These are phyloP conservation scores for Dentipellis sp. DNA, from an alignment of 768 basidiomycete species.

Conservation along the genomic window DNA sequence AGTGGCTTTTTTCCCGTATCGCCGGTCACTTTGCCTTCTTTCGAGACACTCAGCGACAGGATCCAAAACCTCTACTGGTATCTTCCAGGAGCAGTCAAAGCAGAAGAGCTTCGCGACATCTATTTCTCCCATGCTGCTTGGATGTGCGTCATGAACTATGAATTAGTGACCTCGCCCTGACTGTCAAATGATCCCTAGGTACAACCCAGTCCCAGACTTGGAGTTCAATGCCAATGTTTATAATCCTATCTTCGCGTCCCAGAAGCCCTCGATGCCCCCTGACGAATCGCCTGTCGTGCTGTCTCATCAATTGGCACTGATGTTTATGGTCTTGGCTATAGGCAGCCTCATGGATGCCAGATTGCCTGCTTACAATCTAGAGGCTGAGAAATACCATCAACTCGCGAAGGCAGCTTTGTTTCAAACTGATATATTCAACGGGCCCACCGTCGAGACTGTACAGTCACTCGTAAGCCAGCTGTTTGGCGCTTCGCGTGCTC, in stretches of 20 bases:
- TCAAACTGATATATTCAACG: constrained; percentile 53
- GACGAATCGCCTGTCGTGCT: constrained; percentile 30
- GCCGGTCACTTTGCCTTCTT: constrained; percentile 27
- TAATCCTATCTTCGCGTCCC: constrained; percentile 40
- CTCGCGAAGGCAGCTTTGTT: constrained; percentile 50
- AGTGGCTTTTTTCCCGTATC: constrained; percentile 60
- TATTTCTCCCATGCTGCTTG: constrained; percentile 65
- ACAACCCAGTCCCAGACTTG: constrained; percentile 47
- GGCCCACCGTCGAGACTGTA: constrained; percentile 52
- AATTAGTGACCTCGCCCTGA: constrained; percentile 8
- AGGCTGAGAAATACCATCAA: constrained; percentile 53
- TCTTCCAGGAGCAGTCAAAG: constrained; percentile 51
- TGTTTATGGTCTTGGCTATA: constrained; percentile 55
- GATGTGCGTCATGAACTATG: constrained; percentile 53
- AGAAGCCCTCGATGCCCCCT: constrained; percentile 32
- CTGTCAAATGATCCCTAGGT: constrained; percentile 29
- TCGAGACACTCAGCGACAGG: constrained; percentile 32
- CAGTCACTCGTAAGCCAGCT: constrained; percentile 48
- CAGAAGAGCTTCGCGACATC: constrained; percentile 43
- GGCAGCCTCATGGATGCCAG: constrained; percentile 55
- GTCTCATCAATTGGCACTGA: constrained; percentile 47
- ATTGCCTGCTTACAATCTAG: constrained; percentile 38
- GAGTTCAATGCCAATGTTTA: constrained; percentile 47
- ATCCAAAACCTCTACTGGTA: constrained; percentile 59
- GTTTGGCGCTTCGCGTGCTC: constrained; percentile 1